Evolutionary conservation across 306 rosid genomes (phyloP), one percentile per base, ranked within the genome.

Genomic region (Ziziphus jujuba): DNA sequence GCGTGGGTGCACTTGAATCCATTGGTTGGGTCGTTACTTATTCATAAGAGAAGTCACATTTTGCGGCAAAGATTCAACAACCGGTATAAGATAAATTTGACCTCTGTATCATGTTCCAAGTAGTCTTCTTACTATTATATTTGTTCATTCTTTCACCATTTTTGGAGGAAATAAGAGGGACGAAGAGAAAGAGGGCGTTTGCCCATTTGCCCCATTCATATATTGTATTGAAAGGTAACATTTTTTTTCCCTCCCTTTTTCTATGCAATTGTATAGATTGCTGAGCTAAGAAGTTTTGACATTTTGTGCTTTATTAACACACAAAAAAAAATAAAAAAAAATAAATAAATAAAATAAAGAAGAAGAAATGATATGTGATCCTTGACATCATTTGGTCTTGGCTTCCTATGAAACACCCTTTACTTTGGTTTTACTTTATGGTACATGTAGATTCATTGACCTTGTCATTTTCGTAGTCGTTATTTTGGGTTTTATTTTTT

Each of bases 81-180:
- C 67, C 61, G 83, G 72, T 70, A 72, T 73, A 69, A 62, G 62
- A 77, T 75, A 63, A 77, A 81, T 77, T 53, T 65, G 76, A 59
- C 54, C 40, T 35, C 50, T 72, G 72, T 63, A 36, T 70, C 71
- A 69, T 34, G 63, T 70, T 77, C 72, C 72, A 44, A 70, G 77
- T 79, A 71, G 71, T 9, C 67, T 44, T 67, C 64, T 73, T 51
- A 63, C 79, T 49, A 45, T 33, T 53, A 72, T 77, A 81, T 71
- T 73, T 78, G 64, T 73, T 84, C 74, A 80, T 80, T 82, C 83
- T 75, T 73, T 84, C 66, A 19, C 34, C 62, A 35, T 61, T 57
- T 53, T 66, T 63, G 70, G 35, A 25, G 43, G 17, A 25, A 31
- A 60, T 20, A 28, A 36, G 70, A 56, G 61, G 72, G 49, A 28